Conservation (phyloP, 1,284 basidiomycete genomes). For the Sphaerobolus stellatus region DNA sequence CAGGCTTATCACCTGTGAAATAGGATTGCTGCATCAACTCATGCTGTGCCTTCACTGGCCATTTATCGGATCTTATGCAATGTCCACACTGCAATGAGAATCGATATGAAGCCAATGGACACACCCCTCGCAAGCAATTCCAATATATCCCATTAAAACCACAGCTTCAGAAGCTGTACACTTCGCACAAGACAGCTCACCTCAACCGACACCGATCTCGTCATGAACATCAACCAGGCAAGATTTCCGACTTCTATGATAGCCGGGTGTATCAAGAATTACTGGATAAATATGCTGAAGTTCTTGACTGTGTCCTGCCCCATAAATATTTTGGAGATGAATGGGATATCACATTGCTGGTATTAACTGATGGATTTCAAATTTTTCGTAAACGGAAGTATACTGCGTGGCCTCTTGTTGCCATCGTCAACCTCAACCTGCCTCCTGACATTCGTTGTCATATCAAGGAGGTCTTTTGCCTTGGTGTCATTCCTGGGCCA, state of each 20-base stretch:
- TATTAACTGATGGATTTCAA: constrained; percentile 31
- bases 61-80: constrained; percentile 17
- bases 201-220: constrained; percentile 23
- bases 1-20: too few relatives aligned
- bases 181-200: constrained; percentile 17
- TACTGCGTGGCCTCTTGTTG: constrained; percentile 28
- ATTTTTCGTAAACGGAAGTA: constrained; percentile 22
- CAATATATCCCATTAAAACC: constrained; percentile 36
- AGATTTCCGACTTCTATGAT: constrained; percentile 34
- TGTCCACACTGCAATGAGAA: constrained; percentile 36
- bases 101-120: constrained; percentile 20
- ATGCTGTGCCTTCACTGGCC: constrained; percentile 34
- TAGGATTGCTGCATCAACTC: constrained; percentile 10
- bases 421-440: constrained; percentile 35
- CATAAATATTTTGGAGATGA: constrained; percentile 29
- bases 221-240: neutral
- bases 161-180: constrained; percentile 28
- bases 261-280: constrained; percentile 25
- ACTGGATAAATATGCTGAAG: constrained; percentile 16
- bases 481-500: constrained; percentile 39
- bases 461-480: constrained; percentile 25
- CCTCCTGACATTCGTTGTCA: constrained; percentile 26
- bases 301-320: constrained; percentile 22
- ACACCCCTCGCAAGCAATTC: constrained; percentile 21
- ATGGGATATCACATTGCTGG: constrained; percentile 30